Base-by-base conservation (phyloP, 306 rosid genomes). In the Pterocarpus macrocarpus region DNA sequence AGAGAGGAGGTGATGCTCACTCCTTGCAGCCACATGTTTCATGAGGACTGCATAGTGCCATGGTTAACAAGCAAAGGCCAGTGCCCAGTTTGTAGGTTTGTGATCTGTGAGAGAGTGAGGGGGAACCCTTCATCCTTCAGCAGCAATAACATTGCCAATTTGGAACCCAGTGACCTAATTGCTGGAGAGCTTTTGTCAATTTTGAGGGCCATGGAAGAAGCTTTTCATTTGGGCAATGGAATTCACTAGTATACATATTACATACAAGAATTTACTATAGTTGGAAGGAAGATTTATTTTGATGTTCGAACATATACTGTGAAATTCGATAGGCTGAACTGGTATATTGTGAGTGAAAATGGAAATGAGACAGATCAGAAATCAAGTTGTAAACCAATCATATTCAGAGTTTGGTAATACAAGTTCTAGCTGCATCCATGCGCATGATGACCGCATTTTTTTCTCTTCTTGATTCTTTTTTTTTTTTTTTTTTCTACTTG, bases 1-100 rank as follows among this genome's bases (percentile, higher is more conserved):
- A 85, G 49, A 75, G 68, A 91, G 67, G 96, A 91, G 67, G 98
- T 91, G 71, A 83, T 81, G 93, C 47, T 81, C 55, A 93, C 99
- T 4, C 97, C 93, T 6, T 95, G 99, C 82, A 85, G 82, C 10
- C 98, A 95, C 77, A 90, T 95, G 96, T 95, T 93, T 72, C 99
- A 93, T 68, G 96, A 90, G 73, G 90, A 90, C 8, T 95, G 99
- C 82, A 91, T 95, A 50, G 85, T 91, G 10, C 92, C 98, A 0
- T 93, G 98, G 98, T 76, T 89, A 52, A 88, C 83, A 67, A 91
- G 90, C 81, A 81, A 86, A 32, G 89, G 88, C 1, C 94, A 85
- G 58, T 95, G 99, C 75, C 99, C 98, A 0, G 86, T 90, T 5
- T 95, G 98, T 78, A 90, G 98, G 78, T 86, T 47, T 82, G 78